These are phyloP conservation scores for Lachnellula willkommii DNA, from an alignment of 2,329 filamentous ascomycete species.

Conservation along the genomic window DNA sequence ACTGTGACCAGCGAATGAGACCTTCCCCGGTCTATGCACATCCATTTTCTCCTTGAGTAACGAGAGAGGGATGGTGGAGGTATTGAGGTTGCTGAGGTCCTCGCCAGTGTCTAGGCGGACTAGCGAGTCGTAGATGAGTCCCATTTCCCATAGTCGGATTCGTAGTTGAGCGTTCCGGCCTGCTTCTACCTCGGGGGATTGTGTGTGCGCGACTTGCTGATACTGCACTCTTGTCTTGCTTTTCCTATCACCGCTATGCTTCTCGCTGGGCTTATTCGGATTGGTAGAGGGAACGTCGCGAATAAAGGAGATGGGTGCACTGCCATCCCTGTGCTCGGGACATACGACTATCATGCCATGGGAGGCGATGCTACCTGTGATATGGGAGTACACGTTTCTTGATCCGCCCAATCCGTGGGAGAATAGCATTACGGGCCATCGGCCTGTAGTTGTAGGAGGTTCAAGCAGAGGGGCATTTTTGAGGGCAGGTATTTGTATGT, in stretches of 20 bases:
- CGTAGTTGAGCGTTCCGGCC: conserved; percentile 66
- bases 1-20: conserved; percentile 74
- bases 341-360: conserved; percentile 77
- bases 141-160: conserved; percentile 74
- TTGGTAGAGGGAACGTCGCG: conserved; percentile 49
- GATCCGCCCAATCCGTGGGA: conserved; percentile 80
- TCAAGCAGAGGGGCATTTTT: conserved; percentile 63
- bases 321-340: conserved; percentile 78
- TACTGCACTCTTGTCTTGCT: conserved; percentile 37
- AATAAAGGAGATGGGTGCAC: conserved; percentile 67
- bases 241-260: background rate
- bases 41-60: conserved; percentile 59
- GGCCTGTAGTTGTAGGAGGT: conserved; percentile 41
- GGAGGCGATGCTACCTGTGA: conserved; percentile 72
- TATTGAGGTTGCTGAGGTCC: conserved; percentile 48
- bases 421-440: conserved; percentile 80
- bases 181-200: conserved; percentile 59
- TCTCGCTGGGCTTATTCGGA: background rate
- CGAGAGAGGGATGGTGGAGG: conserved; percentile 43
- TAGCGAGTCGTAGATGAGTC: conserved; percentile 63
- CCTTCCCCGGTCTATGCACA: conserved; percentile 64
- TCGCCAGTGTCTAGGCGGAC: conserved; percentile 57
- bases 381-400: conserved; percentile 79
- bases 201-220: conserved; percentile 53
- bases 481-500: conserved; percentile 65